These are phyloP conservation scores for Lactarius pseudohatsudake DNA, from an alignment of 768 basidiomycete genomes.

Conservation along the genomic window DNA sequence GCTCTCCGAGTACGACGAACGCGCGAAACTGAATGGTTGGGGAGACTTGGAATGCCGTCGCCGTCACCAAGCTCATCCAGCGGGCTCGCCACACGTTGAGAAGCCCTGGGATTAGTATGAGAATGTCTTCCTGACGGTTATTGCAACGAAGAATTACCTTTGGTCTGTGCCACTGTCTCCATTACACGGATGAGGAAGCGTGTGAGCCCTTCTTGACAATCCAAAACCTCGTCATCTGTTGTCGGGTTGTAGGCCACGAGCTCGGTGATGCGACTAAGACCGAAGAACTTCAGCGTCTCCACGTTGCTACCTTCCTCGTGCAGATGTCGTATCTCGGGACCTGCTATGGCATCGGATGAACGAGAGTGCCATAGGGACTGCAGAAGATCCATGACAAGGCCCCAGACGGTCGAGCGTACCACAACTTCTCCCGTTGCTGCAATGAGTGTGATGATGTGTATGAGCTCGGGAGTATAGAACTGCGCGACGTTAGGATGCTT, in stretches of 20 bases:
- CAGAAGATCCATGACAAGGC: conserved; percentile 76
- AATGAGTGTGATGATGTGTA: conserved; percentile 77
- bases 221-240: conserved; percentile 56
- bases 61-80: conserved; percentile 88
- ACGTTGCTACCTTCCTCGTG: conserved; percentile 60
- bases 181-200: conserved; percentile 62
- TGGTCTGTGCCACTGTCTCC: conserved; percentile 62
- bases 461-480: conserved; percentile 79
- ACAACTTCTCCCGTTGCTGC: conserved; percentile 71
- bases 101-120: conserved; percentile 47
- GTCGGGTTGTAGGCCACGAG: conserved; percentile 56
- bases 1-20: conserved; percentile 77
- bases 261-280: conserved; percentile 70
- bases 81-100: conserved; percentile 89
- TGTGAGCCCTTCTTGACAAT: conserved; percentile 65
- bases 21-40: conserved; percentile 86
- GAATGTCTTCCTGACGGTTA: conserved; percentile 20
- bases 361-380: conserved; percentile 69
- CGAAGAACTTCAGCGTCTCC: conserved; percentile 67
- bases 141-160: conserved; percentile 49
- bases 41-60: conserved; percentile 87
- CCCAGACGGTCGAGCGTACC: conserved; percentile 80
- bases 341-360: conserved; percentile 53
- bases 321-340: conserved; percentile 58
- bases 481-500: conserved; percentile 64